Percentiles rank a stretch among this genome's conserved stretches.
Conservation (phyloP, 306 rosid genomes). For the Cucumis sativus region DNA sequence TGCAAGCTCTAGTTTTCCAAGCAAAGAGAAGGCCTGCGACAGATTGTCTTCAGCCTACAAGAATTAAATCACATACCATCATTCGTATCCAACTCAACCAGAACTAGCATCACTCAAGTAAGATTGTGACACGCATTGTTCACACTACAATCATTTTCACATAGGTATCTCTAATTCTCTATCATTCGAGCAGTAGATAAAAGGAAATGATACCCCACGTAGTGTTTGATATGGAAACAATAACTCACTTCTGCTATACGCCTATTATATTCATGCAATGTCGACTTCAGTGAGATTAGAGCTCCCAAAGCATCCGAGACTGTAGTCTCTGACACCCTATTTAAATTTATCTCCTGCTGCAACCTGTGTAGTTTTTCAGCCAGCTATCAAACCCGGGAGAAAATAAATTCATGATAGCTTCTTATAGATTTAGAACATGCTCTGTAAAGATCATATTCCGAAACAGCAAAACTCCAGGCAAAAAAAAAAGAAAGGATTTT, state of each 20-base stretch:
- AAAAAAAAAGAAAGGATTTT: background rate
- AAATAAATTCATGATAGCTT: background rate
- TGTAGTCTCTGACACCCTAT: constrained; percentile 30
- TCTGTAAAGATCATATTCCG: background rate
- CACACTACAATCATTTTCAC: background rate
- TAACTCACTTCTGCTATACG: constrained; percentile 66
- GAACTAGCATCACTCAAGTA: background rate
- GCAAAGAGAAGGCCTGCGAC: constrained; percentile 62
- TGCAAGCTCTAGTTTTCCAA: constrained; percentile 42
- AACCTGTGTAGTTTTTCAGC: constrained; percentile 30
- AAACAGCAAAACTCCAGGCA: background rate
- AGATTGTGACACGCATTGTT: background rate
- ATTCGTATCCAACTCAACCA: background rate
- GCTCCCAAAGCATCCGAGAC: constrained; percentile 42
- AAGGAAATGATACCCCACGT: background rate
- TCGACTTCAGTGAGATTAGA: constrained; percentile 44
- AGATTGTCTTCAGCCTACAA: constrained; percentile 77
- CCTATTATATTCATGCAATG: constrained; percentile 59
- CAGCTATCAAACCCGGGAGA: background rate
- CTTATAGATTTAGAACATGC: background rate
- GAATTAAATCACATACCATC: constrained; percentile 10
- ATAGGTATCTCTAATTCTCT: no score
- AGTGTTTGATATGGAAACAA: background rate
- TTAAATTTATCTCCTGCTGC: constrained; percentile 39
- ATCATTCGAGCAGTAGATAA: background rate